Base-by-base conservation (phyloP, 225 moss, liverwort and hornwort species). In the Bryum argenteum region DNA sequence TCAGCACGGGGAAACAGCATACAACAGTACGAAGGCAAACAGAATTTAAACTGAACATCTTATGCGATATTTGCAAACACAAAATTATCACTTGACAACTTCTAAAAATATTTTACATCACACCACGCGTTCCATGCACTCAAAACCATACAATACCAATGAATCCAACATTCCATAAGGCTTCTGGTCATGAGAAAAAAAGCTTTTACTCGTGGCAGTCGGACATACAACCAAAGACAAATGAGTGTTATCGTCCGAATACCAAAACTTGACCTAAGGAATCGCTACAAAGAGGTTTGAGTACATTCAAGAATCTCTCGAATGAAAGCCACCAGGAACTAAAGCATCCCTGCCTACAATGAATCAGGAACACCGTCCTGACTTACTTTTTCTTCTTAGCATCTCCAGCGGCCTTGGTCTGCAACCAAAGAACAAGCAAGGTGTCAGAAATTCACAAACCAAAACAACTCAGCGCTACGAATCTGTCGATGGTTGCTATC, bases 361-460 rank as follows among this genome's bases (percentile, higher is more conserved):
- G 11, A 6, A 50, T 73, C 42, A 54, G 20, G 1, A 61, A 47
- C n/a, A 0, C 51, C 3, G 18, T 63, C 64, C 37, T 43, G 43
- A 15, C 63, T 67, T 71, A 82, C 66, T 82, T 82, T 66, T 82
- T 82, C 82, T 82, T 82, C 78, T 82, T 82, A 51, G 8, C 82
- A 47, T 82, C 82, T 54, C 82, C 82, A 39, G 82, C 78, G 1
- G 78, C 82, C 74, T 82, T 82, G 4, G 82, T 12, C 82, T 82
- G 40, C 66, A 74, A 47, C 17, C 19, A 33, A 71, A 21, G 22
- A 58, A 19, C 5, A 12, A 45, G 4, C 5, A 22, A 11, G 14
- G 0, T 9, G 18, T 75, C 15, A 65, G 1, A 33, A n/a, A 3
- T 11, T 41, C 13, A 3, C 11, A 48, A 6, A 4, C 16, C 16